These are phyloP conservation scores for Arachis monticola DNA, from an alignment of 331 rosid genomes.

Conservation along the genomic window DNA sequence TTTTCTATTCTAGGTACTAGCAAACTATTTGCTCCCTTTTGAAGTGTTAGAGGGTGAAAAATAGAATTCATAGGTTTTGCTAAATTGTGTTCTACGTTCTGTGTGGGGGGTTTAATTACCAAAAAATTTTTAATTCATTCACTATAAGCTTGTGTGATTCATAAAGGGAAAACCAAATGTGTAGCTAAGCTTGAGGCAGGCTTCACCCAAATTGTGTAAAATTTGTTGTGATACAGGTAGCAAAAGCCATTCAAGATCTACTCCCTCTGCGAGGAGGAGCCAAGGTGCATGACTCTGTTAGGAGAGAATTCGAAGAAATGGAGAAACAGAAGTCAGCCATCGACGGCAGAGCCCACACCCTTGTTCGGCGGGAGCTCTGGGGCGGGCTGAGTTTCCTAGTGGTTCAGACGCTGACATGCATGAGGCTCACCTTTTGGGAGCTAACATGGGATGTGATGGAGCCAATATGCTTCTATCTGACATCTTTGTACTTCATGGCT, in stretches of 20 bases:
- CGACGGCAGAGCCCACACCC: slow-evolving; percentile 53
- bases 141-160: slow-evolving; percentile 38
- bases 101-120: slow-evolving; percentile 26
- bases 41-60: background rate
- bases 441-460: slow-evolving; percentile 98
- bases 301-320: slow-evolving; percentile 68
- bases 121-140: background rate
- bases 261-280: slow-evolving; percentile 51
- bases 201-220: slow-evolving; percentile 64
- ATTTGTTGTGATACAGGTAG: slow-evolving; percentile 80
- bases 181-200: slow-evolving; percentile 38
- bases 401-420: slow-evolving; percentile 67
- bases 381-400: slow-evolving; percentile 68
- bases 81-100: slow-evolving; percentile 20
- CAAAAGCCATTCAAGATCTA: slow-evolving; percentile 63
- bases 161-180: slow-evolving; percentile 33
- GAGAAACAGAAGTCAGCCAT: slow-evolving; percentile 61
- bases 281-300: slow-evolving; percentile 40
- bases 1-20: background rate
- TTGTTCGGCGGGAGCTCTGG: slow-evolving; percentile 80
- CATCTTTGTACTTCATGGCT: slow-evolving; percentile 77
- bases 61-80: background rate
- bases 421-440: slow-evolving; percentile 98
- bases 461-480: slow-evolving; percentile 86
- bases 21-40: background rate